Conservation (phyloP, 2,329 filamentous ascomycete species). For the Xylariomycetidae sp. region DNA sequence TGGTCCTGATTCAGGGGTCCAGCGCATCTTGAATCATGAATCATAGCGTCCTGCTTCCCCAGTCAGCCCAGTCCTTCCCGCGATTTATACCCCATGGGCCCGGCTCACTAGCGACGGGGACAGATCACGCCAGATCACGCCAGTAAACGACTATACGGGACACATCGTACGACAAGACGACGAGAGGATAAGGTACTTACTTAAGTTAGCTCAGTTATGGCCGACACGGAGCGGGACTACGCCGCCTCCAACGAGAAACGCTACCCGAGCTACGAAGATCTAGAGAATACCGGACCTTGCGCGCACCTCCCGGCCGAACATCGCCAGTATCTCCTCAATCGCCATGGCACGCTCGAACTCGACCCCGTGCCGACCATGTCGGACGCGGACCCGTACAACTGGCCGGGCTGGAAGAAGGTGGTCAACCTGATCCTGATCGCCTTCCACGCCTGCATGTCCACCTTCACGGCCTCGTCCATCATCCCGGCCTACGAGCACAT, state of each 20-base stretch:
- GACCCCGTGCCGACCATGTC: constrained; percentile 7
- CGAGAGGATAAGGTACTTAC: too few species aligned
- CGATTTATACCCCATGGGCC: too few species aligned
- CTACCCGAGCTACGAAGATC: background rate
- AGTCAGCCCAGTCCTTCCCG: too few species aligned
- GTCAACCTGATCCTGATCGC: constrained; percentile 8
- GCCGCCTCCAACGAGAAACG: background rate
- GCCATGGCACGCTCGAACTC: constrained; percentile 8
- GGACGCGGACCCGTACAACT: constrained; percentile 10
- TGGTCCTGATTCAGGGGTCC: too few species aligned
- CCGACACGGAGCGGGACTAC: background rate
- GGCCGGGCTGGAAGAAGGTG: constrained; percentile 7
- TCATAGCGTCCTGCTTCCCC: too few species aligned
- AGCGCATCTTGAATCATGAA: too few species aligned
- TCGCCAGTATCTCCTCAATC: constrained; percentile 7
- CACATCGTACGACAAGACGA: too few species aligned
- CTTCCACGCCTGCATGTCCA: constrained; percentile 9
- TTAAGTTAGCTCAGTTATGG: too few species aligned
- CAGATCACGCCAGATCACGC: too few species aligned
- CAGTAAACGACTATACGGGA: too few species aligned
- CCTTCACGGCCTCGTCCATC: constrained; percentile 7
- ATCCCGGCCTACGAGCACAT: constrained; percentile 8
- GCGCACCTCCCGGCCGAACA: constrained; percentile 4
- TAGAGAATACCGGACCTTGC: background rate
- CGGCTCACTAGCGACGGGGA: too few species aligned